Conservation (phyloP, 768 basidiomycete genomes). For the Coprinellus aureogranulatus region DNA sequence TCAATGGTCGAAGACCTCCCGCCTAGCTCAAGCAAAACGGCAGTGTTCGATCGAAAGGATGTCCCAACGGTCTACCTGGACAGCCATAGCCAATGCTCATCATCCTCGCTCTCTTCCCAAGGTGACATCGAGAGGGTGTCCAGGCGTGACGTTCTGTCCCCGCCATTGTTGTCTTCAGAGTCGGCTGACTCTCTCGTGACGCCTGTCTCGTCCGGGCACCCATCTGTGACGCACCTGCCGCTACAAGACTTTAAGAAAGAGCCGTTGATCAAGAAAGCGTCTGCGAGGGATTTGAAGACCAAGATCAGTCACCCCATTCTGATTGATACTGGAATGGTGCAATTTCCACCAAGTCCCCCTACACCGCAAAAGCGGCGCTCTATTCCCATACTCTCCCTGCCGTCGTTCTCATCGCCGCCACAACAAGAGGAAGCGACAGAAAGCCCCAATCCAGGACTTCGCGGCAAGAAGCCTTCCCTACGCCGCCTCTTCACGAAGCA, state of each 20-base stretch:
- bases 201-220: constrained; percentile 51
- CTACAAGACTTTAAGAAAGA: constrained; percentile 17
- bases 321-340: constrained; percentile 29
- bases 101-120: constrained; percentile 23
- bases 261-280: constrained; percentile 11
- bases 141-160: constrained; percentile 19
- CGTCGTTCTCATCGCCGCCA: constrained; percentile 27
- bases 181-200: constrained; percentile 46
- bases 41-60: constrained; percentile 18
- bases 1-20: constrained; percentile 15
- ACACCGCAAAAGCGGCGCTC: constrained; percentile 37
- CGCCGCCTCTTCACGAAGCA: constrained; percentile 67
- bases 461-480: constrained; percentile 65
- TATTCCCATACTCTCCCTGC: constrained; percentile 39
- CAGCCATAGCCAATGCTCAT: constrained; percentile 29
- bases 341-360: constrained; percentile 43
- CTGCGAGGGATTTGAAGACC: constrained; percentile 22
- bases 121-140: constrained; percentile 10
- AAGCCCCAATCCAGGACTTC: constrained; percentile 30
- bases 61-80: constrained; percentile 41
- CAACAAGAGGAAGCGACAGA: constrained; percentile 11
- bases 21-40: constrained; percentile 14
- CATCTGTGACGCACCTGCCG: constrained; percentile 37
- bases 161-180: constrained; percentile 57
- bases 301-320: constrained; percentile 30